phyloP scores from a whole-genome alignment of 2,329 filamentous ascomycete species.

The Penicillium expansum region DNA sequence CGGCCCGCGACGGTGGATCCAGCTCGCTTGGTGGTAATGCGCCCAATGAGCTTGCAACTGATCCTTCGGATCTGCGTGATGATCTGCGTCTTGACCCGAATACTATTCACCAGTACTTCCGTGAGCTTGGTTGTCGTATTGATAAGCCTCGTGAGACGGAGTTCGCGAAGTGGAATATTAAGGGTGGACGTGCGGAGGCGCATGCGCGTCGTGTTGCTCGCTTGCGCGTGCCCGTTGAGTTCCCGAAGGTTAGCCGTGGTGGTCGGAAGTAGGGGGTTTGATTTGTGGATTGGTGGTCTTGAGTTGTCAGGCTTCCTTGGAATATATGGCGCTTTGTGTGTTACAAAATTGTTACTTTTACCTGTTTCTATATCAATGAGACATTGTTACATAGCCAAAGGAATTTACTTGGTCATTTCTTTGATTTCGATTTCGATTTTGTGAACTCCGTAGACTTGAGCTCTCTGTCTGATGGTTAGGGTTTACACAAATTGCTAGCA shows the following conservation, averaged over 20 bases:
- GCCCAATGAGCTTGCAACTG: conserved; percentile 41
- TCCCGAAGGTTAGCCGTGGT: conserved; percentile 63
- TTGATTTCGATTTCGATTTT: neutral
- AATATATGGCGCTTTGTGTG: conserved; percentile 8
- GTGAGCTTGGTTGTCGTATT: conserved; percentile 47
- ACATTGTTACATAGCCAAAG: conserved; percentile 12
- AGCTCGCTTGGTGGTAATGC: conserved; percentile 37
- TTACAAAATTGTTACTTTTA: conserved; percentile 10
- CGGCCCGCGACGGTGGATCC: conserved; percentile 37
- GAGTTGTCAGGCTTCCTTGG: neutral
- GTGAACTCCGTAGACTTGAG: neutral
- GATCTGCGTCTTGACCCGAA: conserved; percentile 42
- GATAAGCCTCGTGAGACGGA: conserved; percentile 43
- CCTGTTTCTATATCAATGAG: conserved; percentile 9
- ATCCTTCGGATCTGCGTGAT: conserved; percentile 46
- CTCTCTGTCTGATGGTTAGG: neutral
- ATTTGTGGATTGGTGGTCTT: conserved; percentile 6
- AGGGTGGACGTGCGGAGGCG: conserved; percentile 60
- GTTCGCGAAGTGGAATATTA: conserved; percentile 46
- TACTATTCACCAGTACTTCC: conserved; percentile 42
- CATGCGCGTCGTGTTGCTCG: conserved; percentile 58
- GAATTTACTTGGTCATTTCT: neutral
- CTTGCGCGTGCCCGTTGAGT: conserved; percentile 74
- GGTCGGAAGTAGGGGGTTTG: conserved; percentile 28
- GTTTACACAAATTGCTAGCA: neutral